phyloP scores from a whole-genome alignment of 805 yeast genomes.

The Metschnikowia arizonensis region DNA sequence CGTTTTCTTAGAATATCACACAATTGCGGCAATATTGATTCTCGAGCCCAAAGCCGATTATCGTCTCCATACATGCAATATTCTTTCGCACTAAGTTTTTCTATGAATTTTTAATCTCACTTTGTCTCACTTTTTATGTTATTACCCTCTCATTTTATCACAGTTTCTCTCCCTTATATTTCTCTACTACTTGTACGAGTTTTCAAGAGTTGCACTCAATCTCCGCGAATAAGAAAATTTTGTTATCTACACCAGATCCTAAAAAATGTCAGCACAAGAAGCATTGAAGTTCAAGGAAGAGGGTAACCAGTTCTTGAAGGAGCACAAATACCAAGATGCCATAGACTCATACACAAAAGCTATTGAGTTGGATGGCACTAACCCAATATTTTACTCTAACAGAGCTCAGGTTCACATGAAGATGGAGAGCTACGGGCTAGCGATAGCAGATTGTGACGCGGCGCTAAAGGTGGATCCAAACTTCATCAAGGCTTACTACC shows the following conservation, averaged over 20 bases:
- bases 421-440: conserved; percentile 80
- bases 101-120: too few species aligned
- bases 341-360: conserved; percentile 71
- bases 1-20: too few species aligned
- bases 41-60: too few species aligned
- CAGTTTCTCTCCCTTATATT: too few species aligned
- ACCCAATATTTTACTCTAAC: conserved; percentile 71
- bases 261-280: conserved; percentile 21
- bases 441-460: conserved; percentile 69
- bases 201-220: neutral
- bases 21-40: too few species aligned
- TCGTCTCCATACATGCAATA: too few species aligned
- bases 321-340: conserved; percentile 61
- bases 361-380: conserved; percentile 54
- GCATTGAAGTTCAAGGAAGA: conserved; percentile 56
- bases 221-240: conserved; percentile 1
- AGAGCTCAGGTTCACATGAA: conserved; percentile 88
- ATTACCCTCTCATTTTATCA: too few species aligned
- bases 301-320: conserved; percentile 73
- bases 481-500: conserved; percentile 76
- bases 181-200: too few species aligned
- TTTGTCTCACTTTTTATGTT: too few species aligned
- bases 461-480: conserved; percentile 65
- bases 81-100: too few species aligned
- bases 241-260: neutral